Conservation (phyloP, 257 asterid species). For the Galeopsis tetrahit region DNA sequence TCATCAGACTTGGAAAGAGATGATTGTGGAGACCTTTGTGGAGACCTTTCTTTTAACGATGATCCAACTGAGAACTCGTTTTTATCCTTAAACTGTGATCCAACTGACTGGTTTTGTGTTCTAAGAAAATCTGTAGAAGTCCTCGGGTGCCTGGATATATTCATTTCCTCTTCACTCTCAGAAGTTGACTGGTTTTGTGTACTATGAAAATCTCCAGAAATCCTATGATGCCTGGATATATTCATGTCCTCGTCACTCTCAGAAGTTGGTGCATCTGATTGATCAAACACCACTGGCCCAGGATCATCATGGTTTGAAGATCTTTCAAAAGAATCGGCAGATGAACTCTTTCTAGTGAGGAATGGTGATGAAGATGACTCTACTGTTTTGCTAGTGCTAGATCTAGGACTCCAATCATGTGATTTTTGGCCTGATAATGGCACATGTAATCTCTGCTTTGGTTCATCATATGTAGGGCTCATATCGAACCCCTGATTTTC, state of each 20-base stretch:
- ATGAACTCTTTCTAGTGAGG: conserved; percentile 39
- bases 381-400: conserved; percentile 41
- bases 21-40: conserved; percentile 17
- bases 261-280: conserved; percentile 54
- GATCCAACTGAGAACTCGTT: conserved; percentile 34
- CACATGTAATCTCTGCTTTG: conserved; percentile 38
- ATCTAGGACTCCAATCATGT: conserved; percentile 41
- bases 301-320: conserved; percentile 31
- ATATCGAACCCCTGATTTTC: conserved; percentile 41
- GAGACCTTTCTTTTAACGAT: conserved; percentile 16
- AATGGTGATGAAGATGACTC: conserved; percentile 38
- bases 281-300: conserved; percentile 49
- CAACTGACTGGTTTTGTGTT: conserved; percentile 30
- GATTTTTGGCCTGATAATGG: conserved; percentile 52
- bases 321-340: conserved; percentile 43
- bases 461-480: conserved; percentile 55
- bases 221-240: conserved; percentile 19
- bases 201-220: conserved; percentile 26
- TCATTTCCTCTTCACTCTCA: conserved; percentile 2
- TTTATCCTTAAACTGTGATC: conserved; percentile 35
- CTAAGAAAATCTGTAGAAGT: conserved; percentile 27
- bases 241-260: conserved; percentile 54
- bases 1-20: conserved; percentile 28
- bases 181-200: conserved; percentile 27
- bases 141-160: conserved; percentile 17